Base-by-base conservation (phyloP, 129 eudicot species). In the Flaveria brownii region DNA sequence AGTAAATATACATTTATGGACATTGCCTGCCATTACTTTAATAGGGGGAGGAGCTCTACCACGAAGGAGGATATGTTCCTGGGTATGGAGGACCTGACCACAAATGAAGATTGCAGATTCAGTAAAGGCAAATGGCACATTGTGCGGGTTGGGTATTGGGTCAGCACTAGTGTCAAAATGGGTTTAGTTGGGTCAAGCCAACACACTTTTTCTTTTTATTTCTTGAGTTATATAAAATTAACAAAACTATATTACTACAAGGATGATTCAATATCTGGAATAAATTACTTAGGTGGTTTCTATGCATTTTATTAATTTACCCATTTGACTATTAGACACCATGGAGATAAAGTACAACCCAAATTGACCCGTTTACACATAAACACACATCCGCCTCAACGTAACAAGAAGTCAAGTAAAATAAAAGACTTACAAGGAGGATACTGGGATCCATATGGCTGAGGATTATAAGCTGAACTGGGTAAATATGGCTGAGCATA, bases 1-100 rank as follows among this genome's bases (percentile, higher is more conserved):
- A 4, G 52, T 13, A 49, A 49, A 12, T 49, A 17, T n/a, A 54
- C 12, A n/a, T 54, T 20, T n/a, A 54, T 54, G 25, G 60, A 54
- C 23, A n/a, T 6, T 8, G 22, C 3, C 25, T 6, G 3, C 2
- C 60, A 54, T 16, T 54, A 17, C 61, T 54, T 51, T 15, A 16
- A 7, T 12, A 25, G 66, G 36, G 36, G 33, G 36, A 59, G 36
- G 66, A 23, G 66, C 23, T 56, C 30, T 22, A 23, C 66, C 68
- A 91, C 0, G 80, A 87, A 36, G 89, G 92, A 71, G 87, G 97
- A 78, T 86, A 88, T 11, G 80, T n/a, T 54, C 89, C 85, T 55
- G 86, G 91, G 76, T 74, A 70, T 47, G 82, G 52, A 52, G 88
- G 80, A 71, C 87, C 90, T 83, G 75, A 72, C 51, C 55, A 55